These are phyloP conservation scores for Penicillium sp. DNA, from an alignment of 2,329 filamentous ascomycete genomes.

Conservation along the genomic window DNA sequence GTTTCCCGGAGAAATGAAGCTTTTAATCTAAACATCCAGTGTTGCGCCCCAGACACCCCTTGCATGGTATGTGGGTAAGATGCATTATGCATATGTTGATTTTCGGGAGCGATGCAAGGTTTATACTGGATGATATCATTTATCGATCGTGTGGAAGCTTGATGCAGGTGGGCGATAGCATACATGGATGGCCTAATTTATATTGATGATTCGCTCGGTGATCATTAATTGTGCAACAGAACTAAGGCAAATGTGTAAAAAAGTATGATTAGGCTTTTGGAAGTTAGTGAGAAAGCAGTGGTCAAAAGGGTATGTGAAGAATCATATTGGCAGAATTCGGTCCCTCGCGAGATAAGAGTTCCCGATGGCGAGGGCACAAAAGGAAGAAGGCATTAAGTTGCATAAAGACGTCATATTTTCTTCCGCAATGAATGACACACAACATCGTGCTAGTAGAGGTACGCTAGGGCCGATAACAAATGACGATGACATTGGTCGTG, in stretches of 20 bases:
- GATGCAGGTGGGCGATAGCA: background rate
- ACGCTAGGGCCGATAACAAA: background rate
- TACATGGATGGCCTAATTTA: background rate
- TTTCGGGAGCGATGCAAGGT: slow-evolving; percentile 1
- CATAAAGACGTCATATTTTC: too few relatives aligned
- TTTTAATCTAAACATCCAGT: background rate
- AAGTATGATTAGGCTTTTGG: too few relatives aligned
- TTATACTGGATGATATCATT: background rate
- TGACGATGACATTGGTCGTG: background rate
- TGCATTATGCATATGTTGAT: background rate
- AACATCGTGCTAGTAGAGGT: too few relatives aligned
- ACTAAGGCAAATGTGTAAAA: background rate
- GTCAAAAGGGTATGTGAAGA: background rate
- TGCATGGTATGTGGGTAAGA: too few relatives aligned
- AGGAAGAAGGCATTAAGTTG: too few relatives aligned
- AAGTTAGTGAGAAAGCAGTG: background rate
- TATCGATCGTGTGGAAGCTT: background rate
- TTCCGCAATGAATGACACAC: too few relatives aligned
- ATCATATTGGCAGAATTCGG: too few relatives aligned
- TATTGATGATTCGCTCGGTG: background rate
- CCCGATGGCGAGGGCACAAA: too few relatives aligned
- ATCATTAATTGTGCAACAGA: background rate
- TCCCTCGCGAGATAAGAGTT: too few relatives aligned
- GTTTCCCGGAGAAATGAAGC: background rate
- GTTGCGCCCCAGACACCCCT: background rate